phyloP scores from a whole-genome alignment of 176 grass and related monocot species.

The Bothriochloa decipiens region DNA sequence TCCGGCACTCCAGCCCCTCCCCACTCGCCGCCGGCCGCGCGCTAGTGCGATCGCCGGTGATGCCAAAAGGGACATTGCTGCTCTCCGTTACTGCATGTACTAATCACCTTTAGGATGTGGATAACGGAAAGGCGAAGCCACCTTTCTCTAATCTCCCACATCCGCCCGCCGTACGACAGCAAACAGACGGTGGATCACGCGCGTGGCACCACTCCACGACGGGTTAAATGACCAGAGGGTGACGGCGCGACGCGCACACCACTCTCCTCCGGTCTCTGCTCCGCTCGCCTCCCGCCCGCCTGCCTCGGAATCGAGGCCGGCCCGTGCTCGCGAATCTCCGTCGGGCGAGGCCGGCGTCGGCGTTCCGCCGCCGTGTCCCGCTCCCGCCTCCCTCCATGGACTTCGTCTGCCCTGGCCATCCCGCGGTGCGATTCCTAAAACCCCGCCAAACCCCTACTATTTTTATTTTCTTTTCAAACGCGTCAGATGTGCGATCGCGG shows the following conservation, averaged over 20 bases:
- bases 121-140: neutral
- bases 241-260: neutral
- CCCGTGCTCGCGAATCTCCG: neutral
- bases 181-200: slow-evolving; percentile 12
- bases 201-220: neutral
- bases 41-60: neutral
- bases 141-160: neutral
- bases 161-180: neutral
- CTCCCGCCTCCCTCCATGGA: slow-evolving; percentile 42
- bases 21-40: neutral
- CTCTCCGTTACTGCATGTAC: neutral
- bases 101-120: neutral
- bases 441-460: neutral
- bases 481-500: too few relatives aligned
- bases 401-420: slow-evolving; percentile 55
- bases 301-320: neutral
- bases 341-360: neutral
- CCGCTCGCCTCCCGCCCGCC: neutral
- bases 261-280: neutral
- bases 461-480: neutral
- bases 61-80: neutral
- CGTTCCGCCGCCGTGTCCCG: neutral
- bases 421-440: slow-evolving; percentile 37
- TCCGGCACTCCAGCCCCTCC: neutral
- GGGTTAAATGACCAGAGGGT: too few relatives aligned